A percentile compares a stretch with the other conserved stretches of the same genome.
Conservation (phyloP, 495 filamentous ascomycete genomes). For the Daldinia decipiens region DNA sequence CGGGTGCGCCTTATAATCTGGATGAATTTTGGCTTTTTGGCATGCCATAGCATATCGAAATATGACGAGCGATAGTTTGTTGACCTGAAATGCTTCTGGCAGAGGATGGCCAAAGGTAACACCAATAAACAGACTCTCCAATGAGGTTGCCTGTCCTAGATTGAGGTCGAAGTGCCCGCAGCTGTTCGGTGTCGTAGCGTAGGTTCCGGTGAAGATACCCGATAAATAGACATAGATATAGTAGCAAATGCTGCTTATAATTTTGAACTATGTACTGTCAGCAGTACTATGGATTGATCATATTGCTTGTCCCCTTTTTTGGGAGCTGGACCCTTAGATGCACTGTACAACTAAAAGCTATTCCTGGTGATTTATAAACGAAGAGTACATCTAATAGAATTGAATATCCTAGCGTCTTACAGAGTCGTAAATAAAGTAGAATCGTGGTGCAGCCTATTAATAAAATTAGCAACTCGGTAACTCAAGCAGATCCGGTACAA, state of each 20-base stretch:
- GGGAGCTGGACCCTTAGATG: background rate
- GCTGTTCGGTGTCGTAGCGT: conserved; percentile 8
- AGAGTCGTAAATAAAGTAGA: background rate
- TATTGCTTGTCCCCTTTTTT: background rate
- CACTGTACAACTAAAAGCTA: background rate
- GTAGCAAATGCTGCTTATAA: background rate
- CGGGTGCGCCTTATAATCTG: conserved; percentile 13
- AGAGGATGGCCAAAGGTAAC: conserved; percentile 20
- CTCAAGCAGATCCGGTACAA: background rate
- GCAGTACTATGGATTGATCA: background rate
- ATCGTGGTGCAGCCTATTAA: background rate
- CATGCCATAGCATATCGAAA: conserved; percentile 20
- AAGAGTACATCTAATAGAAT: no score
- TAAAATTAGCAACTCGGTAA: background rate
- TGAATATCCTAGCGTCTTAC: background rate
- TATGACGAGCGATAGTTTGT: conserved; percentile 4
- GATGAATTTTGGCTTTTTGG: conserved; percentile 32
- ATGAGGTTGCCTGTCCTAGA: background rate
- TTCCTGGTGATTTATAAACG: no score
- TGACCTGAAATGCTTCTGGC: conserved; percentile 12
- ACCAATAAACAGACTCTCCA: conserved; percentile 20
- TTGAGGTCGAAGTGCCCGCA: background rate
- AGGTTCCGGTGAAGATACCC: conserved; percentile 6
- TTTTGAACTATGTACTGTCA: background rate
- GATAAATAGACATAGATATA: conserved; percentile 16